Evolutionary conservation across 768 basidiomycete genomes (phyloP), one percentile per base, ranked within the genome.

Genomic region (Psilocybe subaeruginosa): DNA sequence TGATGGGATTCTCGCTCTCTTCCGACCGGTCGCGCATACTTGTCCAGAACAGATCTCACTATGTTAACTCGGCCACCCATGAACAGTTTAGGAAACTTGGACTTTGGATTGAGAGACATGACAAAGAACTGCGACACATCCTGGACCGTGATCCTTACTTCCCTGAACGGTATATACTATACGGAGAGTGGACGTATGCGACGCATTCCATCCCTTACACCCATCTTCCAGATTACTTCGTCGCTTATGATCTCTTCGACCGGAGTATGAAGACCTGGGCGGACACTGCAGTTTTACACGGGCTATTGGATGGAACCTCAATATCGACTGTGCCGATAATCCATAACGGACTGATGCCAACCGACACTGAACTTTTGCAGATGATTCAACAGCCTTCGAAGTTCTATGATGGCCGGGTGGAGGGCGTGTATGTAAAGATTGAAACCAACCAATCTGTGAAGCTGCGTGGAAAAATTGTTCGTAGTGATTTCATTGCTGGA

Each of bases 31-130:
- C 73, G 6, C 73, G 76, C 16, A 77, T 87, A 58, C 51, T 84
- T 48, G 79, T 85, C 1, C 87, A 89, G 69, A 89, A 89, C 65
- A 80, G 86, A 14, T 85, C 85, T 9, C 86, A 88, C 71, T 85
- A 80, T 64, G 79, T 87, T 48, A 81, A 80, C 68, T 76, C 84
- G 6, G 68, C 76, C 6, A 77, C 81, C n/a, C 86, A 87, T 66
- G 84, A 77, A 59, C 86, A 88, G 68, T 89, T 87, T 77, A 83
- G 81, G 64, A 80, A 80, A 65, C 80, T 89, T 8, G 85, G 77
- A 4, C 19, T 69, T 6, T 89, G 86, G 86, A 63, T 86, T n/a
- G 81, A 84, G 23, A 59, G 68, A 50, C 85, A 85, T 64, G 72
- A 76, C 1, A 74, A 74, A 3, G 84, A 79, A 17, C 68, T 87